Evolutionary conservation across 192 early-diverging fungal species (phyloP).

Genomic region (Coemansia biformis): DNA sequence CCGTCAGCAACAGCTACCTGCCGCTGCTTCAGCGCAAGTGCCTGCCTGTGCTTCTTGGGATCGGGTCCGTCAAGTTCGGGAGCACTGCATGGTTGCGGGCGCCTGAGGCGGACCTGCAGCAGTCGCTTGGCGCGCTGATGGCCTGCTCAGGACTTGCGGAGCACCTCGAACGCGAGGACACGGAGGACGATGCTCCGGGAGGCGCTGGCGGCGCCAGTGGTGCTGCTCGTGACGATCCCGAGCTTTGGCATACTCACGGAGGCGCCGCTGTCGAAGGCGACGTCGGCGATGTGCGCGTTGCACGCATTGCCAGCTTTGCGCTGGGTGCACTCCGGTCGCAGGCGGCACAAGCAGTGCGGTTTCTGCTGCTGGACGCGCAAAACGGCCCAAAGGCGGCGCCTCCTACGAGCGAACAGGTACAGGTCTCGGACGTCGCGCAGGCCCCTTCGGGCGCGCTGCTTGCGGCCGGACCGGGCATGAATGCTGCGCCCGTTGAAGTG

Average conservation of each 20-base stretch:
- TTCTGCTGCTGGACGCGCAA: conserved; percentile 2
- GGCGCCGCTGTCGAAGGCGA: no score
- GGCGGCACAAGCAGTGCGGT: conserved; percentile 8
- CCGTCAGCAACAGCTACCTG: conserved; percentile 25
- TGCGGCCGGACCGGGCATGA: no score
- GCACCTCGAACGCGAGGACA: neutral
- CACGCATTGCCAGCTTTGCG: conserved; percentile 19
- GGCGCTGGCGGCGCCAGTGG: no score
- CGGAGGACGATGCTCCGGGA: no score
- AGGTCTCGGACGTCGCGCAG: no score
- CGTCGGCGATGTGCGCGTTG: conserved; percentile 21
- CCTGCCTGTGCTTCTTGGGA: conserved; percentile 17
- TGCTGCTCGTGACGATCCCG: no score
- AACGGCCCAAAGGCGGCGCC: no score
- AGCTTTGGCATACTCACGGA: no score
- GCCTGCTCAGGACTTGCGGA: conserved; percentile 22
- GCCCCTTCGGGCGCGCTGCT: no score
- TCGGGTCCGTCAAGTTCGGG: conserved; percentile 31
- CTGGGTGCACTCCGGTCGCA: conserved; percentile 25
- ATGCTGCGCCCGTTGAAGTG: neutral
- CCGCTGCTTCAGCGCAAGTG: conserved; percentile 18
- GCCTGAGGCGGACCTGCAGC: conserved; percentile 11
- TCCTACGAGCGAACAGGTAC: no score
- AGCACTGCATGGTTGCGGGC: conserved; percentile 32
- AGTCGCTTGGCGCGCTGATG: conserved; percentile 13